These are phyloP conservation scores for Trypanosoma platydactyli DNA, from an alignment of 208 protist species.

Conservation along the genomic window DNA sequence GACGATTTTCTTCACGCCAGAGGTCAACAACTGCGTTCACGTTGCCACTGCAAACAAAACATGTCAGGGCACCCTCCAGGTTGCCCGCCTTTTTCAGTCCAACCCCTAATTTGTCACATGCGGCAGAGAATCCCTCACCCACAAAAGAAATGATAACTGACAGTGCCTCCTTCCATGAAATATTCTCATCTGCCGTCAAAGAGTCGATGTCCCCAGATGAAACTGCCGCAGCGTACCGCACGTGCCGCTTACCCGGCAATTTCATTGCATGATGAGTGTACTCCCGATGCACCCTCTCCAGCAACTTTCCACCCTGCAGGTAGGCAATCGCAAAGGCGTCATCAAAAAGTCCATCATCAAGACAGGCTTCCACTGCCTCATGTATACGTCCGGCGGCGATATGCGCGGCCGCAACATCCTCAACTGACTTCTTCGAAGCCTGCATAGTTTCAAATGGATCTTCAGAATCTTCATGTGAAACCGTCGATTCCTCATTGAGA, in stretches of 20 bases:
- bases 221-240: conserved; percentile 69
- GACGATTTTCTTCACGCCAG: conserved; percentile 44
- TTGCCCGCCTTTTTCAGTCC: conserved; percentile 47
- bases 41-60: conserved; percentile 77
- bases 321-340: conserved; percentile 81
- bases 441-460: conserved; percentile 67
- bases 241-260: conserved; percentile 51
- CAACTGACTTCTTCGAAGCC: conserved; percentile 58
- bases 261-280: conserved; percentile 49
- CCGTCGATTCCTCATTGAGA: conserved; percentile 31
- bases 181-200: conserved; percentile 34
- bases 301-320: conserved; percentile 57
- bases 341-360: conserved; percentile 56
- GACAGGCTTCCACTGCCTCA: conserved; percentile 75
- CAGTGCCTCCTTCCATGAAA: conserved; percentile 82
- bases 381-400: conserved; percentile 63
- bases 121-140: conserved; percentile 60
- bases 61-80: conserved; percentile 66
- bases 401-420: conserved; percentile 59
- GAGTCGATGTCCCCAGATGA: conserved; percentile 57
- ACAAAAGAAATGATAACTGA: conserved; percentile 69
- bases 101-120: conserved; percentile 65
- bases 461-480: conserved; percentile 31
- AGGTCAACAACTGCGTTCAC: conserved; percentile 71
- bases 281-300: conserved; percentile 59